Evolutionary conservation across 140 eudicot genomes (phyloP), one percentile per base, ranked within the genome.

Genomic region (Senecio squalidus): DNA sequence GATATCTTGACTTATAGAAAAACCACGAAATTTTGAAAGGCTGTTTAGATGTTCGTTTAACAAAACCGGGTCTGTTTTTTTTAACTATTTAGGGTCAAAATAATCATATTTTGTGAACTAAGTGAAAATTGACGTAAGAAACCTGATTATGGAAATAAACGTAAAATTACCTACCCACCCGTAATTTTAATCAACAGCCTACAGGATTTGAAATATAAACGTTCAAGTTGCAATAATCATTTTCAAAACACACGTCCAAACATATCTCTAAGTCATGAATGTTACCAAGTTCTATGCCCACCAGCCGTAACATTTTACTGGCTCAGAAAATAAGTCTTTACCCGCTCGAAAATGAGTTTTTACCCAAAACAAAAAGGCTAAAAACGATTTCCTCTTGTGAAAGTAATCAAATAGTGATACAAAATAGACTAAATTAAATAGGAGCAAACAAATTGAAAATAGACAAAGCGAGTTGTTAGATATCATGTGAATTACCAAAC

Each of bases 401-500:
- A 53, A 44, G 17, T 26, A 17, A 24, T 45, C 16, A 34, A 14
- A 18, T 26, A 23, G n/a, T 29, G 43, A 48, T 66, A 21, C 20
- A 59, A 50, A 59, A 16, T 24, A 39, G 33, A 56, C 43, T 64
- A 21, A 14, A 43, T 46, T 34, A n/a, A 24, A 60, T 16, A 40
- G 6, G 17, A 48, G 27, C 43, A 44, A 41, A 11, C 30, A 57
- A 48, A 56, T 11, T 48, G 55, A 11, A 20, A 71, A 41, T 41
- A 52, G 71, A 53, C 60, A 63, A 64, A 47, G 43, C 46, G 40
- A 64, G 70, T 70, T 22, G 70, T 74, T 70, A 65, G 74, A 62
- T 45, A n/a, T 44, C 78, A 71, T 59, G 62, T 65, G 78, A 30
- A 5, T 70, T 76, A 76, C 82, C 82, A 76, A 71, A 76, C 52